Base-by-base conservation (phyloP, 805 yeast species). In the Hanseniaspora mollemarum region DNA sequence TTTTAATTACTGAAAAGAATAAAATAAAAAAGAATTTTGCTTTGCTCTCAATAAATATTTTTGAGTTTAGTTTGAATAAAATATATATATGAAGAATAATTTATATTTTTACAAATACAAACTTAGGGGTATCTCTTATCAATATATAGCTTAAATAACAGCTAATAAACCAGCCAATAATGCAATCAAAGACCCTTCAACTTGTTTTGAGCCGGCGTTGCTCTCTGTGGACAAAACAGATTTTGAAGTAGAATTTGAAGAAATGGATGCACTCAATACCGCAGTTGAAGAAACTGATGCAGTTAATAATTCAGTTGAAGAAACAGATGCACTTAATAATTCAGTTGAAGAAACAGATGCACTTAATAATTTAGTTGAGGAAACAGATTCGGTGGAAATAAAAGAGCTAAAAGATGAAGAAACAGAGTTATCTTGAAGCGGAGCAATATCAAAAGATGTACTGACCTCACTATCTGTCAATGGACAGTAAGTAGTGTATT, bases 381-480 rank as follows among this genome's bases (percentile, higher is more conserved):
- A 7, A 36, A 12, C 24, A 18, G 4, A 31, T 24, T 33, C 39
- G 37, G 38, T 13, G 36, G 37, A 29, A 2, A 39, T 4, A 8
- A 15, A 21, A 10, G 43, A 15, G n/a, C 10, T 22, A 38, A 43
- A 38, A 21, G 40, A 92, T 53, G 97, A 92, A 59, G 40, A 32
- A 24, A 18, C 12, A 28, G 16, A 57, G 58, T 45, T 68, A 18
- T 16, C 21, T 62, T n/a, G n/a, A n/a, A n/a, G n/a, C n/a, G n/a
- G n/a, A n/a, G n/a, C n/a, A n/a, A n/a, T n/a, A n/a, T n/a, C n/a
- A n/a, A n/a, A n/a, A n/a, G n/a, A n/a, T n/a, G n/a, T n/a, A n/a
- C n/a, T n/a, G n/a, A n/a, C n/a, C n/a, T n/a, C n/a, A n/a, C n/a
- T n/a, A 52, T 64, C 65, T 49, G 62, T 61, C 15, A 54, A 16